Evolutionary conservation across 1,284 basidiomycete species (phyloP), one percentile per base, ranked within the genome.

Genomic region (Moniliella sp.): DNA sequence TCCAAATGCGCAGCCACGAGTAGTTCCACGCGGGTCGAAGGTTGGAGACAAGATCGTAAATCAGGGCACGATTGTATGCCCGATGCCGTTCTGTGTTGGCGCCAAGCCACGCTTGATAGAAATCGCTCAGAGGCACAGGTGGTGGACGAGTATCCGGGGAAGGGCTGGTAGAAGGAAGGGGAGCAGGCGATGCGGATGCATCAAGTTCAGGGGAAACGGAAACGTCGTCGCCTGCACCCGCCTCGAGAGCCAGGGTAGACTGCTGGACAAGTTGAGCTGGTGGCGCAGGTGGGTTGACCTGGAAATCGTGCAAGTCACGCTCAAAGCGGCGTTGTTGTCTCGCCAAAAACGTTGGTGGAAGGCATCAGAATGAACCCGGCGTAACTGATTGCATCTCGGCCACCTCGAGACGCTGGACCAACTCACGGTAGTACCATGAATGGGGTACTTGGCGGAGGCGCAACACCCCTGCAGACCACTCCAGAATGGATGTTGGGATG

Each of bases 291-390:
- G n/a, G n/a, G n/a, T n/a, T n/a, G 21, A 23, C 7, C n/a, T 23
- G 21, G 25, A 46, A 52, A 16, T 46, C 46, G 4, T 30, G 27
- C 0, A 46, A 32, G 0, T 48, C 52, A n/a, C 43, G 40, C 15
- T 40, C 42, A 37, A 57, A 57, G 2, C 54, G 42, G 8, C 36
- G 36, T 57, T 57, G 36, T 57, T 57, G 31, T 57, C 54, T 15
- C 45, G 34, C 54, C 54, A 57, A 27, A 57, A 57, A 23, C 54
- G 50, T 36, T 57, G 52, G 35, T 55, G 52, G 36, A 51, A 50
- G 28, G 42, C 44, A 29, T 54, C 48, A 2, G 46, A 44, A n/a
- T 46, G 32, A 3, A 42, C 36, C 34, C 44, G 43, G 19, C 43
- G 40, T 9, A 56, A 36, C 16, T 48, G 43, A 18, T 52, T 38